These are phyloP conservation scores for Naganishia onofrii DNA, from an alignment of 768 basidiomycete species.

Conservation along the genomic window DNA sequence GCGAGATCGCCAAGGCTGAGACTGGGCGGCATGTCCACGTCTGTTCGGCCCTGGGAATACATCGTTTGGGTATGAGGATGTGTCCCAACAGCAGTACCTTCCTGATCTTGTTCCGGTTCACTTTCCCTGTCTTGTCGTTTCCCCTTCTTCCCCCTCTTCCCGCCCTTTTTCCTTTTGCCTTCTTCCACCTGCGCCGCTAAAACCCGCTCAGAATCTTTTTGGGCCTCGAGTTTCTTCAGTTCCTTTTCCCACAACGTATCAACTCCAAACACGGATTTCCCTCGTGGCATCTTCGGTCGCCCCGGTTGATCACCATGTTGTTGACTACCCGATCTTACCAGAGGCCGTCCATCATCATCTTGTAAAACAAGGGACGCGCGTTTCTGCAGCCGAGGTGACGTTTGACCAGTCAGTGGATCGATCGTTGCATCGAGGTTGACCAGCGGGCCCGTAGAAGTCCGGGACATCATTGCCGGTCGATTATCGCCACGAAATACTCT, in stretches of 20 bases:
- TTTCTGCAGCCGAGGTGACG: neutral
- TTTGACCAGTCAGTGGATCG: neutral
- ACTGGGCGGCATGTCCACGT: neutral
- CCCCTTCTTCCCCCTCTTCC: slow-evolving; percentile 56
- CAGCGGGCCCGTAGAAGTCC: neutral
- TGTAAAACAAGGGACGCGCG: neutral
- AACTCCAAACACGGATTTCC: slow-evolving; percentile 84
- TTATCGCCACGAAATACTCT: slow-evolving; percentile 87
- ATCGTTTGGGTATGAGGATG: slow-evolving; percentile 27
- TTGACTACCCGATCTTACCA: neutral
- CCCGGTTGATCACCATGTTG: neutral
- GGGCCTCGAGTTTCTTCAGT: slow-evolving; percentile 71
- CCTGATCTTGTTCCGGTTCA: slow-evolving; percentile 58
- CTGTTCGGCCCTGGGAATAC: neutral
- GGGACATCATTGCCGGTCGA: slow-evolving; percentile 87
- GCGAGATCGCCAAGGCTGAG: slow-evolving; percentile 10
- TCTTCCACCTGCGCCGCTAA: neutral
- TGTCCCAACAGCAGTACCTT: slow-evolving; percentile 38
- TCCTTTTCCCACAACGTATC: slow-evolving; percentile 92
- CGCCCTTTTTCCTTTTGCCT: slow-evolving; percentile 54
- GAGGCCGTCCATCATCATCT: slow-evolving; percentile 5
- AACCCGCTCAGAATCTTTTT: slow-evolving; percentile 66
- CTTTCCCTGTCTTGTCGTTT: slow-evolving; percentile 43
- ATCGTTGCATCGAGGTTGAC: slow-evolving; percentile 9
- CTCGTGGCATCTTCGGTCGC: slow-evolving; percentile 51